phyloP scores from a whole-genome alignment of 805 yeast genomes.

The Yamadazyma olivae region DNA sequence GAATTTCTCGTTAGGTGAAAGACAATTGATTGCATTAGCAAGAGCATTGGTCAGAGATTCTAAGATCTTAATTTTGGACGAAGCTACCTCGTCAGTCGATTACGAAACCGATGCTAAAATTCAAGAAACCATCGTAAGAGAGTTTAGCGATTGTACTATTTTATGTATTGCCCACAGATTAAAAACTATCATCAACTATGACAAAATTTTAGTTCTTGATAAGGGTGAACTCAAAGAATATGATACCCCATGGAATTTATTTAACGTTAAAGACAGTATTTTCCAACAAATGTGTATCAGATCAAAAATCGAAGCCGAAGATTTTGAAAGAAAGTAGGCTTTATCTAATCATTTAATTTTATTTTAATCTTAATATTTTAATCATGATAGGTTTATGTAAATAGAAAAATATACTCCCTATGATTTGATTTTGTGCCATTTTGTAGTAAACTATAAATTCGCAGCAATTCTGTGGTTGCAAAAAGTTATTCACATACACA shows the following conservation, averaged over 20 bases:
- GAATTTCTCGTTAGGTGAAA: constrained; percentile 73
- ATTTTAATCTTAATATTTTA: too few species aligned
- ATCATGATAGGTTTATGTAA: too few species aligned
- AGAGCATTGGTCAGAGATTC: constrained; percentile 78
- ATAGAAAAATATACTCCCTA: too few species aligned
- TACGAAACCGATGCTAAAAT: constrained; percentile 82
- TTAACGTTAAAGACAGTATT: constrained; percentile 48
- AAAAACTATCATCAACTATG: constrained; percentile 70
- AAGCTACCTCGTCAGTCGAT: constrained; percentile 79
- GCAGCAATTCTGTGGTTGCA: background rate
- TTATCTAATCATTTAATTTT: too few species aligned
- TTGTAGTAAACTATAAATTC: background rate
- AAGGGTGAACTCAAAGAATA: constrained; percentile 74
- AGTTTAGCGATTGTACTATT: constrained; percentile 70
- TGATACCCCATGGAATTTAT: constrained; percentile 69
- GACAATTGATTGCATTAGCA: constrained; percentile 77
- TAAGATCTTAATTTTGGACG: constrained; percentile 77
- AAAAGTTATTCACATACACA: background rate
- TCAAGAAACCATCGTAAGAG: constrained; percentile 68
- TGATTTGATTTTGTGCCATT: background rate
- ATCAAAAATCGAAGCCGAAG: constrained; percentile 41
- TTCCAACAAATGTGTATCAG: constrained; percentile 71
- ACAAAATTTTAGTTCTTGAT: constrained; percentile 76
- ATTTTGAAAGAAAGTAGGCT: constrained; percentile 34
- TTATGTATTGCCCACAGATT: constrained; percentile 87